Base-by-base conservation (phyloP, 306 rosid species). In the Heteromeles arbutifolia region DNA sequence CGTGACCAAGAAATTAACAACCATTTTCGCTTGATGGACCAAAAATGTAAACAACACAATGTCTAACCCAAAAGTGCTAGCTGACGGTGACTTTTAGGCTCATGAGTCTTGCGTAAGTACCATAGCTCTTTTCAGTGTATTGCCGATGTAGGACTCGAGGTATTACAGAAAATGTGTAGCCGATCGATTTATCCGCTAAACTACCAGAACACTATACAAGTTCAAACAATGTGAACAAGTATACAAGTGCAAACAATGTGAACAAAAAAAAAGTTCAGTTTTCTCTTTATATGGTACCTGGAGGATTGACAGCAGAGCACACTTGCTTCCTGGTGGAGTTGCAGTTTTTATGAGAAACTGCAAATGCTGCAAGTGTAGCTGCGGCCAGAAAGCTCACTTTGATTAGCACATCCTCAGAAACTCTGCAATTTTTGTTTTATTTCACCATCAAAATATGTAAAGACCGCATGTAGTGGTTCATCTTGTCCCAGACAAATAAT, bases 341-440 rank as follows among this genome's bases (percentile, higher is more conserved):
- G 62, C 48, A 18, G 77, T 77, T 81, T 50, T 45, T 77, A 7
- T 24, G 77, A 3, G 85, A 79, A 77, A 79, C 74, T 67, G 61
- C 74, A 74, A 77, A 76, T 44, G 85, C 82, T 65, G 85, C 81
- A 80, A 85, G 34, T 24, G 88, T 72, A 76, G 83, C 89, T 15
- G 65, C 79, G 61, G 75, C 81, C 48, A 84, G 69, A 79, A 84
- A 82, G 84, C 86, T 82, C 22, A 82, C 82, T 85, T 50, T 82
- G 84, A 88, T 72, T 39, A 85, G 73, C 26, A 48, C 73, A 32
- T 41, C 53, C 50, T 41, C 52, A 41, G 79, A 70, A 81, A 19
- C 67, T 50, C 64, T 50, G 67, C 34, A 45, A 79, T 43, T 77
- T 69, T n/a, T 44, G 25, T 68, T 11, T 34, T 54, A 32, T 69